Evolutionary conservation across 1,139 yeast genomes (phyloP).

Genomic region (Blastobotrys illinoisensis): DNA sequence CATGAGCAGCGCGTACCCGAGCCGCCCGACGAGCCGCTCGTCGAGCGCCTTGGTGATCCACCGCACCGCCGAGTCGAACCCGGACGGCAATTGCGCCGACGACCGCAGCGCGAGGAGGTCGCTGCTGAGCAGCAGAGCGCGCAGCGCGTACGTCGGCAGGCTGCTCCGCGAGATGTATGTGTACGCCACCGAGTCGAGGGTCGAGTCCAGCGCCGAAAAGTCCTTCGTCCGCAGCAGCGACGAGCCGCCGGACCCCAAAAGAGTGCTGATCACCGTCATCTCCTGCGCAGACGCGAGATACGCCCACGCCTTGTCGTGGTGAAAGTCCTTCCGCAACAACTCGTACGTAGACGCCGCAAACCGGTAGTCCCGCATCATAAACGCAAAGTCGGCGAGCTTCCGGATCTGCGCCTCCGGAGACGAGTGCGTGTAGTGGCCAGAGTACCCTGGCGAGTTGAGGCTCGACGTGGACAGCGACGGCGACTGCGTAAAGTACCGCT

Average conservation of each 20-base stretch:
- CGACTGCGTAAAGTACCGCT: slow-evolving; percentile 42
- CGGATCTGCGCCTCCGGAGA: slow-evolving; percentile 73
- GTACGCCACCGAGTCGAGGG: slow-evolving; percentile 60
- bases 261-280: slow-evolving; percentile 69
- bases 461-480: slow-evolving; percentile 2
- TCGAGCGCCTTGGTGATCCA: slow-evolving; percentile 36
- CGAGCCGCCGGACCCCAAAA: slow-evolving; percentile 53
- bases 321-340: slow-evolving; percentile 69
- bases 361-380: slow-evolving; percentile 82
- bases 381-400: slow-evolving; percentile 86
- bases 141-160: slow-evolving; percentile 55
- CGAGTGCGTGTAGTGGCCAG: slow-evolving; percentile 5
- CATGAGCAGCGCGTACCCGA: slow-evolving; percentile 42
- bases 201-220: slow-evolving; percentile 46
- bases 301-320: slow-evolving; percentile 74
- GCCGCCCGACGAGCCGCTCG: slow-evolving; percentile 34
- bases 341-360: slow-evolving; percentile 84
- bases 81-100: slow-evolving; percentile 25
- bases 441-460: not conserved
- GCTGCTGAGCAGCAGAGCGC: slow-evolving; percentile 39
- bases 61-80: slow-evolving; percentile 32
- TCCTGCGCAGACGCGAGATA: slow-evolving; percentile 84
- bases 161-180: slow-evolving; percentile 60
- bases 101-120: slow-evolving; percentile 33
- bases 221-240: slow-evolving; percentile 1